These are phyloP conservation scores for Hymenoscyphus albidus DNA, from an alignment of 2,329 filamentous ascomycete genomes.

Conservation along the genomic window DNA sequence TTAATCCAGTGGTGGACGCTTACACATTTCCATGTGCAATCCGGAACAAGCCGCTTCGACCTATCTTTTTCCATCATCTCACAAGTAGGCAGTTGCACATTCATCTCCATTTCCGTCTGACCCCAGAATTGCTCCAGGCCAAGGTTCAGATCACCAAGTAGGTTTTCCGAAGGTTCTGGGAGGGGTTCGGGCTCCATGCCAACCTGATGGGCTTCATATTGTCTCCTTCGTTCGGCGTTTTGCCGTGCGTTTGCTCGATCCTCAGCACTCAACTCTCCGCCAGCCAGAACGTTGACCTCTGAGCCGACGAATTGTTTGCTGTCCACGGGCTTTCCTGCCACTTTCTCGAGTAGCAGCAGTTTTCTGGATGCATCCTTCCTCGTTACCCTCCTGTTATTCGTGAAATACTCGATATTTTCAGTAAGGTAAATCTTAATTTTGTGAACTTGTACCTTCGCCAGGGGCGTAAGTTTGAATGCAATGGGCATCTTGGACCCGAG, in stretches of 20 bases:
- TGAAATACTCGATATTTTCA: constrained; percentile 70
- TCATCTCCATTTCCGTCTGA: constrained; percentile 73
- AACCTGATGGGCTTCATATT: constrained; percentile 50
- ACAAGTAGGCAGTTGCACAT: constrained; percentile 68
- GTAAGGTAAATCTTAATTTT: constrained; percentile 70
- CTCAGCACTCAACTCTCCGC: constrained; percentile 61
- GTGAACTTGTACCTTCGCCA: constrained; percentile 72
- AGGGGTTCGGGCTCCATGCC: constrained; percentile 42
- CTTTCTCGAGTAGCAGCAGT: constrained; percentile 67
- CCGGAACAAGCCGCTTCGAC: constrained; percentile 60
- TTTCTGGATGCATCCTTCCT: constrained; percentile 64
- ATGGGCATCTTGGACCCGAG: constrained; percentile 68
- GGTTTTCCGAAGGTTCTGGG: constrained; percentile 47
- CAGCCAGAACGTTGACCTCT: constrained; percentile 60
- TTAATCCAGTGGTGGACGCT: constrained; percentile 78
- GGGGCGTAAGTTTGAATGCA: constrained; percentile 69
- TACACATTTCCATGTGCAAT: constrained; percentile 70
- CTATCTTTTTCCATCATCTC: constrained; percentile 62
- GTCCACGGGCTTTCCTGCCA: constrained; percentile 57
- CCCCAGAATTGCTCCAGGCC: constrained; percentile 53
- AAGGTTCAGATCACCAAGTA: constrained; percentile 58
- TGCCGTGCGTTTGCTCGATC: constrained; percentile 28
- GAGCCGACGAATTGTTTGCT: constrained; percentile 61
- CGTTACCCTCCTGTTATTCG: constrained; percentile 62
- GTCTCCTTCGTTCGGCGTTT: constrained; percentile 36